Conservation (phyloP, 805 yeast species). For the Kluyveromyces lactis region DNA sequence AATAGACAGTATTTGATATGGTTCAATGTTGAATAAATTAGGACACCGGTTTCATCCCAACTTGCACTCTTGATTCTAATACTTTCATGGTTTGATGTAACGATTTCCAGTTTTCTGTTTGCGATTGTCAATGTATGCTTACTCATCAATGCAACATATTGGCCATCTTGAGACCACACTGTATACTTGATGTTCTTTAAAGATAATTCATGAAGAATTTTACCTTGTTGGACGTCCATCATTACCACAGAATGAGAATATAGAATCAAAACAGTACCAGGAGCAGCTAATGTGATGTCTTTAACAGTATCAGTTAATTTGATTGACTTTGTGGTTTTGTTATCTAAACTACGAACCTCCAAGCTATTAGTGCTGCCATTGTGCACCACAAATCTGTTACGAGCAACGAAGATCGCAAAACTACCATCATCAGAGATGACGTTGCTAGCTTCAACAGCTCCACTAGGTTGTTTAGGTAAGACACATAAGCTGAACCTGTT, state of each 20-base stretch:
- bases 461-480: conserved; percentile 79
- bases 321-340: conserved; percentile 73
- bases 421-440: conserved; percentile 72
- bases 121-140: conserved; percentile 92
- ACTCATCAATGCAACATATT: conserved; percentile 76
- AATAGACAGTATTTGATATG: conserved; percentile 89
- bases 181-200: conserved; percentile 81
- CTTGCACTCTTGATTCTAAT: conserved; percentile 94
- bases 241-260: conserved; percentile 66
- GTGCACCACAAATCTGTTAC: conserved; percentile 88
- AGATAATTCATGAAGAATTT: conserved; percentile 57
- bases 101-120: conserved; percentile 62
- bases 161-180: conserved; percentile 82
- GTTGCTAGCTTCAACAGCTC: conserved; percentile 89
- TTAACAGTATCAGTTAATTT: conserved; percentile 58
- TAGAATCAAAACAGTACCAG: conserved; percentile 74
- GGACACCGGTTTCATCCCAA: conserved; percentile 92
- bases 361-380: conserved; percentile 54
- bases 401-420: conserved; percentile 84
- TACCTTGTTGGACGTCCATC: conserved; percentile 90
- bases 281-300: conserved; percentile 70
- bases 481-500: conserved; percentile 66
- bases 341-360: conserved; percentile 75
- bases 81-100: conserved; percentile 89
- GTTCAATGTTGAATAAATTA: conserved; percentile 88